A percentile compares a stretch with the other conserved stretches of the same genome.
Conservation (phyloP, 192 early-diverging fungal genomes). For the Jimgerdemannia lactiflua region DNA sequence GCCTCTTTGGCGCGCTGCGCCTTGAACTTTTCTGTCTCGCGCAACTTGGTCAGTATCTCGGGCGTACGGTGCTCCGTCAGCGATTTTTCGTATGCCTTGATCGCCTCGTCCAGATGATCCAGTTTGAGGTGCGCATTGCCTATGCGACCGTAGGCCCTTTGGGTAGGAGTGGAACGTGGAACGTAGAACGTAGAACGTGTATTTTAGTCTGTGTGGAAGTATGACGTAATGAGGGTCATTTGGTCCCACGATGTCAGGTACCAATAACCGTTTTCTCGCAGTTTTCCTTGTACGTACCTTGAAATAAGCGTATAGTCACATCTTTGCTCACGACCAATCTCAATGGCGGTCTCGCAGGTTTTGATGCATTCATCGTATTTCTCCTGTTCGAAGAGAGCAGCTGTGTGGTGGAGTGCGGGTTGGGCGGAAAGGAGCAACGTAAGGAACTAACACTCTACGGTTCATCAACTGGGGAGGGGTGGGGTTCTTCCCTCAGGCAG, state of each 20-base stretch:
- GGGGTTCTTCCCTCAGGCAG: slow-evolving; percentile 1
- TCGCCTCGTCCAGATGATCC: slow-evolving; percentile 79
- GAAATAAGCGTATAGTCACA: slow-evolving; percentile 96
- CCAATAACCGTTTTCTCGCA: too few species aligned
- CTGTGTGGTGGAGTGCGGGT: slow-evolving; percentile 23
- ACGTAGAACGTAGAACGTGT: not conserved
- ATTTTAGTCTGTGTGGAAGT: too few species aligned
- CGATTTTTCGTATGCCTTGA: slow-evolving; percentile 90
- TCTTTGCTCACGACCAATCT: slow-evolving; percentile 84
- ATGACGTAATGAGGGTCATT: too few species aligned
- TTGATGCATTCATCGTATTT: slow-evolving; percentile 93
- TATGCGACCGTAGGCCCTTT: slow-evolving; percentile 87
- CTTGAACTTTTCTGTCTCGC: slow-evolving; percentile 82
- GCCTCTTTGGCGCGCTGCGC: slow-evolving; percentile 78
- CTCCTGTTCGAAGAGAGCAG: slow-evolving; percentile 93
- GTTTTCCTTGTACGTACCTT: slow-evolving; percentile 32
- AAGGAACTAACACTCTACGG: too few species aligned
- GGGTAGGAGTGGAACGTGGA: not conserved
- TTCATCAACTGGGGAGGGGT: too few species aligned
- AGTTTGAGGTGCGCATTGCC: slow-evolving; percentile 85
- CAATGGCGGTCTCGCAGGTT: slow-evolving; percentile 87
- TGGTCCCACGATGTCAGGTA: too few species aligned
- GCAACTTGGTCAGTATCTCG: slow-evolving; percentile 86
- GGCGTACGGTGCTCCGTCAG: slow-evolving; percentile 94
- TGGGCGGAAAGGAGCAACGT: not conserved